These are phyloP conservation scores for Emergomyces orientalis DNA, from an alignment of 2,329 filamentous ascomycete species.

Conservation along the genomic window DNA sequence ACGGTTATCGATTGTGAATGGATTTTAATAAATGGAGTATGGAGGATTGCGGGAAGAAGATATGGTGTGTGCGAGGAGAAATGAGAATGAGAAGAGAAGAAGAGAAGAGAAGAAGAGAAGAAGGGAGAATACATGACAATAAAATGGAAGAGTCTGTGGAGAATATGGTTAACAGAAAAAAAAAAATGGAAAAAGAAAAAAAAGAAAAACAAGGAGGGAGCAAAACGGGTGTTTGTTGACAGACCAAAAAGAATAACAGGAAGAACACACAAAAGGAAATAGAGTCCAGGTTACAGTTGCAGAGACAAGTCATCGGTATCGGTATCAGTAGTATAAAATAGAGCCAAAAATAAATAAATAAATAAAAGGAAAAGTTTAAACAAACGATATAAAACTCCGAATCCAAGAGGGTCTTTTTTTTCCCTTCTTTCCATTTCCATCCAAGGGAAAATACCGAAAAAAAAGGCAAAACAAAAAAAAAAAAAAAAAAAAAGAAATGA, in stretches of 20 bases:
- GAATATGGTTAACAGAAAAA: not conserved
- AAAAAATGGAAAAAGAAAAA: not conserved
- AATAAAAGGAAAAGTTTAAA: not conserved
- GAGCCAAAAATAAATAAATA: not conserved
- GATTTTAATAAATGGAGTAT: too few relatives aligned
- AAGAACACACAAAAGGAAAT: not conserved
- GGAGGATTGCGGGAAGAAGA: not conserved
- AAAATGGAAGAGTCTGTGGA: not conserved
- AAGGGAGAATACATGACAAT: not conserved
- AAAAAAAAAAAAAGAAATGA: not conserved
- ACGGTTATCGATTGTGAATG: too few relatives aligned
- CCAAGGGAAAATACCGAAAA: too few relatives aligned
- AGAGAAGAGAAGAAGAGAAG: not conserved
- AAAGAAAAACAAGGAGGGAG: too few relatives aligned
- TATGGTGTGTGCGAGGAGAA: not conserved
- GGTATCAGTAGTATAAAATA: not conserved
- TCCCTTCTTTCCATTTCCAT: too few relatives aligned
- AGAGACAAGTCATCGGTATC: not conserved
- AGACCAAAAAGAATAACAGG: not conserved
- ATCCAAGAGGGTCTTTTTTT: not conserved
- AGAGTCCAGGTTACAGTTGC: too few relatives aligned
- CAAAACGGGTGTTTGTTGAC: too few relatives aligned
- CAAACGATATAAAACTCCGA: slow-evolving; percentile 3
- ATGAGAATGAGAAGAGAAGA: not conserved
- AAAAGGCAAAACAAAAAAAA: too few relatives aligned